Evolutionary conservation across 495 filamentous ascomycete species (phyloP).

Genomic region (Coniosporium apollinis): DNA sequence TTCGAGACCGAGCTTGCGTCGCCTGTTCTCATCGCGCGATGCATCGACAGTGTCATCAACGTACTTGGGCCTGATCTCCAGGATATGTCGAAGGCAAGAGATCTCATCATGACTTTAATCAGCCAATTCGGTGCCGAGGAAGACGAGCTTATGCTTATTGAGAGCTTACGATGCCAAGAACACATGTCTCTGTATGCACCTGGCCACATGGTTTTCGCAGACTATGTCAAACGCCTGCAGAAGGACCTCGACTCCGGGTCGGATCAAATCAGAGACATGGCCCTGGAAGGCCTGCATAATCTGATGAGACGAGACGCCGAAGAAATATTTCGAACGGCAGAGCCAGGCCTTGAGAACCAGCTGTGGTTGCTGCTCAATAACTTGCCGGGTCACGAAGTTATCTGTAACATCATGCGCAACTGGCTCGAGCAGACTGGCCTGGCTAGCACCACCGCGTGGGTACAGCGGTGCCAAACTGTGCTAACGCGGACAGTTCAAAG

Average conservation of each 20-base stretch:
- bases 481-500: conserved; percentile 57
- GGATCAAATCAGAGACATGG: conserved; percentile 53
- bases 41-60: conserved; percentile 89
- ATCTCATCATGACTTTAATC: conserved; percentile 76
- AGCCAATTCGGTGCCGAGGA: conserved; percentile 69
- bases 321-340: conserved; percentile 55
- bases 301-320: conserved; percentile 84
- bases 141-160: conserved; percentile 50
- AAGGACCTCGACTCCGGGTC: conserved; percentile 52
- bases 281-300: conserved; percentile 79
- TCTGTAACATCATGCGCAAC: conserved; percentile 68
- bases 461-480: conserved; percentile 71
- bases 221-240: conserved; percentile 72
- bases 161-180: conserved; percentile 70
- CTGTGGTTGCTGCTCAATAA: conserved; percentile 79
- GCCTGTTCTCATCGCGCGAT: conserved; percentile 63
- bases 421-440: conserved; percentile 83
- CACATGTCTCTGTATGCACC: conserved; percentile 88
- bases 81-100: conserved; percentile 78
- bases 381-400: conserved; percentile 52
- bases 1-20: conserved; percentile 70
- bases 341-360: conserved; percentile 69
- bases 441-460: conserved; percentile 61
- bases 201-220: conserved; percentile 61
- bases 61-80: conserved; percentile 91